Evolutionary conservation across 768 basidiomycete species (phyloP), one percentile per base, ranked within the genome.

Genomic region (Boletus sensibilis): DNA sequence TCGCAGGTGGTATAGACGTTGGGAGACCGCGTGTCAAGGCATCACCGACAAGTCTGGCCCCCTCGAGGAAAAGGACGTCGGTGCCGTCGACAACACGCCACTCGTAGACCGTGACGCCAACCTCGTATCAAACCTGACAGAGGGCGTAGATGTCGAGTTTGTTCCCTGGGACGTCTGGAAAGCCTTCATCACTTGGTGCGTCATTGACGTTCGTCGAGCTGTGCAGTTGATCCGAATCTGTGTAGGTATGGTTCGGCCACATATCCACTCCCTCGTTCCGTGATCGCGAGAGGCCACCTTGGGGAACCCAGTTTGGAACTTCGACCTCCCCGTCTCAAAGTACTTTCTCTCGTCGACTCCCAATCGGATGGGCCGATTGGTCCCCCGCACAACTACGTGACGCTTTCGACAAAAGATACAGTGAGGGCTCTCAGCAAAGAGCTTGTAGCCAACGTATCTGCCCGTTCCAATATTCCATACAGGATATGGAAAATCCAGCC

Each of bases 101-200:
- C 77, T 96, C 43, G 69, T 90, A 52, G 84, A 86, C 65, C 65
- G 73, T 12, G 76, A 78, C 55, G 82, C 81, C 42, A 66, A 76
- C 56, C 70, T 82, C 53, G 65, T 67, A 52, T 68, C 72, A 5
- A 75, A 75, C 56, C 67, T 87, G 16, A 59, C 74, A 27, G 90
- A 94, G 65, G 82, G 84, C 21, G 68, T 83, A 29, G 81, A 97
- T 66, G 81, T 88, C 50, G 88, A 91, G 68, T 88, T 84, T 61
- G 78, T 97, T 4, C 90, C 92, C 2, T 75, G 78, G 55, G 78
- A 79, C 25, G 85, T 84, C 21, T 96, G 93, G 94, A 65, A 76
- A 21, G 75, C 79, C 20, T 79, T 97, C 38, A 71, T 77, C 9
- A 59, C 77, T 49, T 94, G 93, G 95, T 69, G 3, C 46, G 59